Evolutionary conservation across 2,329 filamentous ascomycete genomes (phyloP).

Genomic region (Curvularia sp.): DNA sequence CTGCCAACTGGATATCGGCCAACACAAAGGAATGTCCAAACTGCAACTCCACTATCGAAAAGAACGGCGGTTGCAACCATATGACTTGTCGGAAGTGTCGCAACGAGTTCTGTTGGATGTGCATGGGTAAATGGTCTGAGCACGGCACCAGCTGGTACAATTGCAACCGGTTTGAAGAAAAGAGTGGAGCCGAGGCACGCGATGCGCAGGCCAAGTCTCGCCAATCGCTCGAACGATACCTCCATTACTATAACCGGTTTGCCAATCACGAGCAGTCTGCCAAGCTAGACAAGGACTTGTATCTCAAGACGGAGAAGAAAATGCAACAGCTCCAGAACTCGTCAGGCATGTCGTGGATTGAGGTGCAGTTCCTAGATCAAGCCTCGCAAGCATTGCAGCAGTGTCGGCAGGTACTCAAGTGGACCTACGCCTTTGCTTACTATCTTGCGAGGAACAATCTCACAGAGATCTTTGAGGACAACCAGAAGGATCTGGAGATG

Average conservation of each 20-base stretch:
- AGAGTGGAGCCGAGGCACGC: slow-evolving; percentile 86
- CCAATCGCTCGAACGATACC: slow-evolving; percentile 90
- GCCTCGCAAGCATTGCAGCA: slow-evolving; percentile 93
- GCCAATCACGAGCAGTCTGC: slow-evolving; percentile 99
- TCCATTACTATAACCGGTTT: slow-evolving; percentile 99
- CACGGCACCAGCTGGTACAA: slow-evolving; percentile 99
- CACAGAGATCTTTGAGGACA: slow-evolving; percentile 97
- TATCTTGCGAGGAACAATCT: slow-evolving; percentile 96
- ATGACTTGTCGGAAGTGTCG: slow-evolving; percentile 98
- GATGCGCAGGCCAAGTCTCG: slow-evolving; percentile 91
- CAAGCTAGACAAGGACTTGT: slow-evolving; percentile 94
- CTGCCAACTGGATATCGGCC: slow-evolving; percentile 98
- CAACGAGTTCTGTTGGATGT: slow-evolving; percentile 99
- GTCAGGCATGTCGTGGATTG: slow-evolving; percentile 98
- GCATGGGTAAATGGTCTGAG: slow-evolving; percentile 98
- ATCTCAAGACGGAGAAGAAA: slow-evolving; percentile 96
- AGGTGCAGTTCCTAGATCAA: slow-evolving; percentile 94
- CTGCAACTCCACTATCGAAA: slow-evolving; percentile 96
- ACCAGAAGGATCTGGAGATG: slow-evolving; percentile 97
- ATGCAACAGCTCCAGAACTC: slow-evolving; percentile 95
- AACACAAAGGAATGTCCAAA: slow-evolving; percentile 98
- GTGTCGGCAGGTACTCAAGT: slow-evolving; percentile 97
- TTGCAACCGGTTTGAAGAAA: slow-evolving; percentile 96
- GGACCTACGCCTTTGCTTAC: slow-evolving; percentile 98
- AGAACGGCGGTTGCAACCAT: slow-evolving; percentile 97